Conservation (phyloP, 2,329 filamentous ascomycete genomes). For the Alternaria panax region DNA sequence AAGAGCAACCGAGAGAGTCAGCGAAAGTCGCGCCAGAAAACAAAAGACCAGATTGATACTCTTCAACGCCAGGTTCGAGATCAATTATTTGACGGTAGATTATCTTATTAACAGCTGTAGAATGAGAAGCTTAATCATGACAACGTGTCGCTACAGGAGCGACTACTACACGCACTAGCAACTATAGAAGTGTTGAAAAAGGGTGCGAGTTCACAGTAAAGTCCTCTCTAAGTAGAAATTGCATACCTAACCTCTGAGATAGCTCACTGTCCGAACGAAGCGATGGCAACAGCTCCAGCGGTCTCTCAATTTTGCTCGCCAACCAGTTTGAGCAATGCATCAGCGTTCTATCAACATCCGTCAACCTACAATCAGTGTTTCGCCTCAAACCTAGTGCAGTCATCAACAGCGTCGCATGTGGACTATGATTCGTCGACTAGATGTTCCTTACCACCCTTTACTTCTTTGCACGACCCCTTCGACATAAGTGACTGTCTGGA, state of each 20-base stretch:
- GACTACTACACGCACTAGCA: constrained; percentile 8
- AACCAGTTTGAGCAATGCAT: constrained; percentile 1
- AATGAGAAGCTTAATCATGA: constrained; percentile 10
- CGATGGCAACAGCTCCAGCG: not conserved
- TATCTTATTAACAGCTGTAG: constrained; percentile 11
- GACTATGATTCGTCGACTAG: constrained; percentile 9
- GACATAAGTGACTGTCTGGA: constrained; percentile 2
- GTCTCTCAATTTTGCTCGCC: not conserved
- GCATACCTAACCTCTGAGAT: constrained; percentile 10
- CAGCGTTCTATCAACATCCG: not conserved
- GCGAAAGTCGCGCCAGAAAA: constrained; percentile 7
- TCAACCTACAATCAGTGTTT: constrained; percentile 3
- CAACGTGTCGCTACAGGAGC: constrained; percentile 7
- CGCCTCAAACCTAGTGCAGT: not conserved
- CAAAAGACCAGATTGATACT: constrained; percentile 14
- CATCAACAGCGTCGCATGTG: not conserved
- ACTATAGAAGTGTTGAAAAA: constrained; percentile 14
- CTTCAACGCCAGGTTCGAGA: constrained; percentile 12
- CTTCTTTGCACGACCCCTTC: constrained; percentile 6
- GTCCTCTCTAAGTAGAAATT: constrained; percentile 3
- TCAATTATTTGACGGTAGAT: constrained; percentile 3
- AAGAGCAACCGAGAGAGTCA: constrained; percentile 14
- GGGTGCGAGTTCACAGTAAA: constrained; percentile 8
- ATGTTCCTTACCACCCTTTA: not conserved
- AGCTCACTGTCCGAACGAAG: constrained; percentile 5